phyloP scores from a whole-genome alignment of 163 green algal species.

The Trebouxiophyceae sp. region DNA sequence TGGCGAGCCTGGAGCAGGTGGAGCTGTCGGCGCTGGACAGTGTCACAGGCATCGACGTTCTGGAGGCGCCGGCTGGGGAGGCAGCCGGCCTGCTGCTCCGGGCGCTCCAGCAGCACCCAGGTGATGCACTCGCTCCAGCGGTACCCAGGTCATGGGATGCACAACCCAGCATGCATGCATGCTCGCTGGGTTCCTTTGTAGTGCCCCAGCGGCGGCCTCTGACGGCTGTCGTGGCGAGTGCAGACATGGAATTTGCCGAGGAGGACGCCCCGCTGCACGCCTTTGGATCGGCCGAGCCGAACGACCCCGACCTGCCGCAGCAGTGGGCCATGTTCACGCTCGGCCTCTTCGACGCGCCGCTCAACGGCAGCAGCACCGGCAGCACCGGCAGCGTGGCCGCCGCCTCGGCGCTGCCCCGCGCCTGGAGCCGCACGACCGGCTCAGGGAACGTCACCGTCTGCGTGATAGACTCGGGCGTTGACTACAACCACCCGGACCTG shows the following conservation, averaged over 20 bases:
- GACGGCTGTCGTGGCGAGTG: no score
- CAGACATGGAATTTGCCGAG: slow-evolving; percentile 10
- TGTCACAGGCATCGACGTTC: background rate
- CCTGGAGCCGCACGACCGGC: slow-evolving; percentile 3
- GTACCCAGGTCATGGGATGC: no score
- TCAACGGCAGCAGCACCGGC: background rate
- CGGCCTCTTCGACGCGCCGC: slow-evolving; percentile 5
- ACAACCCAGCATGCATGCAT: no score
- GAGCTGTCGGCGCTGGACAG: background rate
- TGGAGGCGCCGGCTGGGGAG: background rate
- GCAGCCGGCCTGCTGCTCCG: background rate
- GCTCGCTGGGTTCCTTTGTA: no score
- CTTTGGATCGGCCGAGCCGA: background rate
- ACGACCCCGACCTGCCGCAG: slow-evolving; percentile 11
- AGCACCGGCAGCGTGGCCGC: no score
- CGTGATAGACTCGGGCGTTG: slow-evolving; percentile 48
- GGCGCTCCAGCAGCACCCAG: background rate
- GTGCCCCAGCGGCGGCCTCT: no score
- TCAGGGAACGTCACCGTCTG: slow-evolving; percentile 23
- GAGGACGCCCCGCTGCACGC: slow-evolving; percentile 5
- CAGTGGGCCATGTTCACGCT: slow-evolving; percentile 15
- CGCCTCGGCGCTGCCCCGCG: background rate
- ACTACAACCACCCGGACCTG: slow-evolving; percentile 45
- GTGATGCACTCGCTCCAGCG: no score
- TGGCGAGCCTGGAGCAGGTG: background rate